phyloP scores from a whole-genome alignment of 106 monocot species.

The Triglochin maritima region DNA sequence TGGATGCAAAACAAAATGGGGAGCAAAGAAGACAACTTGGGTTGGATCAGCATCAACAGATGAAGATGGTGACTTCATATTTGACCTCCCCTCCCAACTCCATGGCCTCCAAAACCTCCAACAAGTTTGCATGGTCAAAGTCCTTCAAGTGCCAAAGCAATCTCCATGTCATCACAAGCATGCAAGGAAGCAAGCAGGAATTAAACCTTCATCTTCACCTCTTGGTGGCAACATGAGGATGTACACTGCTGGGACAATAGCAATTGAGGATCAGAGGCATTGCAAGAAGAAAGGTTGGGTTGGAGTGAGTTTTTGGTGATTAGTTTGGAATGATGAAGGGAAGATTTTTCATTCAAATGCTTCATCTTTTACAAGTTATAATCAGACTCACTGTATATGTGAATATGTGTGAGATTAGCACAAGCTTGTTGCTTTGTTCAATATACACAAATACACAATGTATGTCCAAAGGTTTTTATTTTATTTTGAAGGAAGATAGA shows the following conservation, averaged over 20 bases:
- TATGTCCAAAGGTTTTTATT: no score
- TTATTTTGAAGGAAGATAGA: no score
- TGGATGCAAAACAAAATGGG: constrained; percentile 29
- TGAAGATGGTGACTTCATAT: constrained; percentile 60
- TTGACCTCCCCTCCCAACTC: constrained; percentile 65
- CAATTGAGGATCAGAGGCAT: background rate
- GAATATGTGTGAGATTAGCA: no score
- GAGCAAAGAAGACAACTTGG: constrained; percentile 12
- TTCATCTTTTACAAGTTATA: no score
- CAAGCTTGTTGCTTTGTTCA: no score
- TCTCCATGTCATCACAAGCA: constrained; percentile 21
- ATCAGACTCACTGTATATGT: no score
- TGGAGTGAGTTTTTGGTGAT: no score
- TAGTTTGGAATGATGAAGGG: no score
- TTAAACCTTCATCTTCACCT: constrained; percentile 46
- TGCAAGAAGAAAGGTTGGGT: no score
- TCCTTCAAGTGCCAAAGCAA: constrained; percentile 29
- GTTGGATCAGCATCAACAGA: constrained; percentile 37
- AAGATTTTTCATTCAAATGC: no score
- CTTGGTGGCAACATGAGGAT: constrained; percentile 39
- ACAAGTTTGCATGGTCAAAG: constrained; percentile 33
- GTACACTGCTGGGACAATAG: constrained; percentile 34
- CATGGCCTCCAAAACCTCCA: constrained; percentile 53
- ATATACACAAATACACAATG: no score
- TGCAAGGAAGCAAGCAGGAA: background rate